Conservation (phyloP, 768 basidiomycete species). For the Calocybe indica region DNA sequence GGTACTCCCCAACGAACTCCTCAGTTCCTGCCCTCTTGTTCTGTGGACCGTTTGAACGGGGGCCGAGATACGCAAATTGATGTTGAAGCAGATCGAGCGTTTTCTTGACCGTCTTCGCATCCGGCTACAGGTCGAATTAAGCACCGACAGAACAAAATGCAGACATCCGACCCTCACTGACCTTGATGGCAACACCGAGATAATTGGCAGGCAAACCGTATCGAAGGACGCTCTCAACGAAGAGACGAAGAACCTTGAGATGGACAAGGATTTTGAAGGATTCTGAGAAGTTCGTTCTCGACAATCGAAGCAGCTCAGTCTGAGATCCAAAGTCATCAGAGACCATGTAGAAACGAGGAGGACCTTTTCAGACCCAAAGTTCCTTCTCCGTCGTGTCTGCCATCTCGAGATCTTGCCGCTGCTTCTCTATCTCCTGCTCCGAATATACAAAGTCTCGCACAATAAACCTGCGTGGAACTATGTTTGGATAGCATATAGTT, state of each 20-base stretch:
- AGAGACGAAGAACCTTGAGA: constrained; percentile 85
- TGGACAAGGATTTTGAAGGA: constrained; percentile 92
- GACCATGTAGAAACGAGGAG: neutral
- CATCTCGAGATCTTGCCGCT: constrained; percentile 73
- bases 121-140: constrained; percentile 50
- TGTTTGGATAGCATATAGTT: constrained; percentile 1
- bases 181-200: constrained; percentile 76
- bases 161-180: constrained; percentile 15
- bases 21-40: constrained; percentile 40
- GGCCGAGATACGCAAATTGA: constrained; percentile 77
- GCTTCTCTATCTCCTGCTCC: constrained; percentile 73
- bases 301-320: constrained; percentile 87
- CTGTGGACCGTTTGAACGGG: constrained; percentile 52
- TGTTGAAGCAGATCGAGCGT: constrained; percentile 63
- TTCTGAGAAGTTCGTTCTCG: constrained; percentile 96
- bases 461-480: constrained; percentile 60
- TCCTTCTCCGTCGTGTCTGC: constrained; percentile 89
- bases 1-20: constrained; percentile 87
- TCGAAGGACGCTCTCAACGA: constrained; percentile 91
- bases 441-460: constrained; percentile 93
- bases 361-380: constrained; percentile 74
- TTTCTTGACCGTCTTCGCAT: constrained; percentile 78
- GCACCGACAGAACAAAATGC: neutral
- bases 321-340: constrained; percentile 21
- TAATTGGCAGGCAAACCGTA: constrained; percentile 96